Percentiles rank a stretch among this genome's conserved stretches.
Conservation (phyloP, 2,329 filamentous ascomycete genomes). For the Ceratocystis diversiconidia region DNA sequence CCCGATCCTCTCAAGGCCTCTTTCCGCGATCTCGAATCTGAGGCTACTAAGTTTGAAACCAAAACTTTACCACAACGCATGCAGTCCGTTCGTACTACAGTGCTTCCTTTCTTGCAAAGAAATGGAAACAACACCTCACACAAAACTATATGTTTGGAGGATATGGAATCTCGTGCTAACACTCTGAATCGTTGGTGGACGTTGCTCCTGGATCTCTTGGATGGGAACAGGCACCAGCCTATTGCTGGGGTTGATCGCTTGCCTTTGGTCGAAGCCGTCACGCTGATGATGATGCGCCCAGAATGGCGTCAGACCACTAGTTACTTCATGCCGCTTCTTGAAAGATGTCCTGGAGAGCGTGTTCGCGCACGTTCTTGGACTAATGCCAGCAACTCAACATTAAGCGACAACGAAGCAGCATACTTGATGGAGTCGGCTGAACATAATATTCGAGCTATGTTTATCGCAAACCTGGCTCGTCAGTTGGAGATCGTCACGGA, state of each 20-base stretch:
- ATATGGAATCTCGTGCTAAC: constrained; percentile 63
- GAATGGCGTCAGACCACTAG: constrained; percentile 72
- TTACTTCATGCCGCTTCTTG: constrained; percentile 47
- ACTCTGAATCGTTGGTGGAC: constrained; percentile 89
- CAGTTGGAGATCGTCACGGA: constrained; percentile 82
- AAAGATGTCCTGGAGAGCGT: constrained; percentile 37
- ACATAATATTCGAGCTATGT: constrained; percentile 80
- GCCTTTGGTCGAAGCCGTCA: constrained; percentile 61
- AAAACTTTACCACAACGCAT: constrained; percentile 54
- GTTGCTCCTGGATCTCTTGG: constrained; percentile 65
- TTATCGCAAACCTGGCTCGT: constrained; percentile 63
- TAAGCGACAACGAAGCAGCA: constrained; percentile 48
- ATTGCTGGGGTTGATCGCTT: constrained; percentile 76
- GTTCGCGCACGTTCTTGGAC: constrained; percentile 34
- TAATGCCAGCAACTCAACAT: constrained; percentile 43
- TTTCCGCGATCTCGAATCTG: constrained; percentile 41
- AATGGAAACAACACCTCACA: constrained; percentile 56
- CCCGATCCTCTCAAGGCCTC: constrained; percentile 41
- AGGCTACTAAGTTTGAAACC: constrained; percentile 44
- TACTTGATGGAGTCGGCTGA: constrained; percentile 54
- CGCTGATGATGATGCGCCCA: constrained; percentile 71
- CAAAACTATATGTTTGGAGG: constrained; percentile 53
- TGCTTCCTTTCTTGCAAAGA: constrained; percentile 64
- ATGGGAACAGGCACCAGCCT: constrained; percentile 48
- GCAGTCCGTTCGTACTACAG: constrained; percentile 53